Conservation (phyloP, 192 early-diverging fungal genomes). For the Coemansia sp. region DNA sequence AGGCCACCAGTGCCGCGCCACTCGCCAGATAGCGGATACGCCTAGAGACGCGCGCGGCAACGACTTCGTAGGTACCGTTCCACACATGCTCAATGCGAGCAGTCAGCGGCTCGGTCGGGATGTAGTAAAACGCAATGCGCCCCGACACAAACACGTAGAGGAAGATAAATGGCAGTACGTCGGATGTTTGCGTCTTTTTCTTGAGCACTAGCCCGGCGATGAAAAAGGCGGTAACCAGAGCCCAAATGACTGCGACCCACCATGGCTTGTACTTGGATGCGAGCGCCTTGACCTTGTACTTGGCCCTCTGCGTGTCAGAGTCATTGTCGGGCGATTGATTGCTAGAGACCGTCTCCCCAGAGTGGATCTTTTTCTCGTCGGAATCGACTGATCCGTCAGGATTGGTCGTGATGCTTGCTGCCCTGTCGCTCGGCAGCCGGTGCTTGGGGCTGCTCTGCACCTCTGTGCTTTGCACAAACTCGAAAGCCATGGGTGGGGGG, state of each 20-base stretch:
- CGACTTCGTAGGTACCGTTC: not conserved
- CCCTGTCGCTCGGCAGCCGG: not conserved
- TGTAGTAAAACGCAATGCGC: slow-evolving; percentile 46
- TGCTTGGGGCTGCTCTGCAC: not conserved
- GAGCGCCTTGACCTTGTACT: slow-evolving; percentile 2
- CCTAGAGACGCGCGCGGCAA: slow-evolving; percentile 25
- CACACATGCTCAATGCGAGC: slow-evolving; percentile 8
- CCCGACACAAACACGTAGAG: slow-evolving; percentile 56
- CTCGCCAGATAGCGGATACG: slow-evolving; percentile 30
- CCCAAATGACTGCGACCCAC: slow-evolving; percentile 47
- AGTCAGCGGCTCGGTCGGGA: slow-evolving; percentile 21
- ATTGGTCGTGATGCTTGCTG: not conserved
- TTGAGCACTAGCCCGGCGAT: slow-evolving; percentile 57
- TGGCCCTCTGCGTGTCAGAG: not conserved
- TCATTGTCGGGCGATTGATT: not conserved
- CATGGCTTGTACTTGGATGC: slow-evolving; percentile 11
- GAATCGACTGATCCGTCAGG: not conserved
- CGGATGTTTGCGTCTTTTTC: slow-evolving; percentile 36
- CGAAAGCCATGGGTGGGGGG: not conserved
- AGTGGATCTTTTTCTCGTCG: not conserved
- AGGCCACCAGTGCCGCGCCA: slow-evolving; percentile 18
- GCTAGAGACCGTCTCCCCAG: not conserved
- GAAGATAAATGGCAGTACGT: slow-evolving; percentile 46
- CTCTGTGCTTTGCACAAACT: not conserved
- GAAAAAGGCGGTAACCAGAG: slow-evolving; percentile 57